Percentiles rank a stretch among this genome's conserved stretches.
phyloP scores from a whole-genome alignment of 805 yeast genomes.

The Candida manassasensis region DNA sequence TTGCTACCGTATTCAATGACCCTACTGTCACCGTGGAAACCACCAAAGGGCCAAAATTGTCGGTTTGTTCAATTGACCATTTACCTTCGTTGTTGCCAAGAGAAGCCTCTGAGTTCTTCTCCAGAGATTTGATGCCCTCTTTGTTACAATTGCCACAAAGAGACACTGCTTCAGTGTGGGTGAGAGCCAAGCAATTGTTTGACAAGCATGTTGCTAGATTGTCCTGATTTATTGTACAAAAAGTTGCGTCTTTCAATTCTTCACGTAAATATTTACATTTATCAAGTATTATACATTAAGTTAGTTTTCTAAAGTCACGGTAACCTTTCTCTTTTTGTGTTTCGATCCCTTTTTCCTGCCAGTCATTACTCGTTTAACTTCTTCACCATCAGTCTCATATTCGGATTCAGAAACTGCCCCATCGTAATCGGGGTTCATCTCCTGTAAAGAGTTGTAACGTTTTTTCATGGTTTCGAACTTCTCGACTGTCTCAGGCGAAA shows the following conservation, averaged over 20 bases:
- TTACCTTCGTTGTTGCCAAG: conserved; percentile 93
- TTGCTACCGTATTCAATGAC: conserved; percentile 84
- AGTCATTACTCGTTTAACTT: conserved; percentile 52
- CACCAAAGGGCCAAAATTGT: conserved; percentile 74
- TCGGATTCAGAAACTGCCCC: conserved; percentile 56
- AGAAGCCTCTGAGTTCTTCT: conserved; percentile 91
- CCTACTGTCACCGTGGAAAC: conserved; percentile 88
- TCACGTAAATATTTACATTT: neutral
- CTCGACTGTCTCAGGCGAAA: conserved; percentile 75
- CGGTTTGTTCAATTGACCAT: conserved; percentile 94
- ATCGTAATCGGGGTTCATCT: conserved; percentile 13
- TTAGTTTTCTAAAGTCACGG: conserved; percentile 52
- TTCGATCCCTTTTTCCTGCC: conserved; percentile 42
- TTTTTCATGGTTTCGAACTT: conserved; percentile 65
- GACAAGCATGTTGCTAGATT: conserved; percentile 81
- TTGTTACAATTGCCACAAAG: conserved; percentile 80
- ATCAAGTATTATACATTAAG: conserved; percentile 4
- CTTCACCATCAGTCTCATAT: conserved; percentile 72
- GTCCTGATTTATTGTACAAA: conserved; percentile 8
- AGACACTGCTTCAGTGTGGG: conserved; percentile 85
- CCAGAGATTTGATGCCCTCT: conserved; percentile 84
- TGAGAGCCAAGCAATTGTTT: conserved; percentile 76
- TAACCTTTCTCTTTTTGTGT: conserved; percentile 34
- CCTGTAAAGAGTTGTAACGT: conserved; percentile 27
- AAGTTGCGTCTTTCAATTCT: neutral